phyloP scores from a whole-genome alignment of 306 rosid species.

The Delonix regia region DNA sequence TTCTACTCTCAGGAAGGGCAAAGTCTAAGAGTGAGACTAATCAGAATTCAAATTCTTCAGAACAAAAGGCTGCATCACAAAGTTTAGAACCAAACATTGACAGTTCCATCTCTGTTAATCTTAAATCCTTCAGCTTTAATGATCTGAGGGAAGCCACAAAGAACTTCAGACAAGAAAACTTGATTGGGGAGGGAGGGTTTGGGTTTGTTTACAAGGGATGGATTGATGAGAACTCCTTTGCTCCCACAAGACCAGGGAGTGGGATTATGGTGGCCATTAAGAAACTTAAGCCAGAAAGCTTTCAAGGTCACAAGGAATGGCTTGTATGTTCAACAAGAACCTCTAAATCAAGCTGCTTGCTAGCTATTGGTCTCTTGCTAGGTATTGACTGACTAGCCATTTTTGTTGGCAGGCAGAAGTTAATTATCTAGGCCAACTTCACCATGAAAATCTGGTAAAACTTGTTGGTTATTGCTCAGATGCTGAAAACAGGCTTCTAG shows the following conservation, averaged over 20 bases:
- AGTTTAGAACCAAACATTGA: slow-evolving; percentile 41
- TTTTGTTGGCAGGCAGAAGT: slow-evolving; percentile 78
- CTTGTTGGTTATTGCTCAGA: slow-evolving; percentile 91
- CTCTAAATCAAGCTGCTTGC: slow-evolving; percentile 21
- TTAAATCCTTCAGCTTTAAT: slow-evolving; percentile 71
- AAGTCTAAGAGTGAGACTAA: slow-evolving; percentile 46
- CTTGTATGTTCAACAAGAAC: slow-evolving; percentile 63
- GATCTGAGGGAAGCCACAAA: slow-evolving; percentile 81
- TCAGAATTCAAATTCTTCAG: slow-evolving; percentile 35
- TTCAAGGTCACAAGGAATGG: slow-evolving; percentile 98
- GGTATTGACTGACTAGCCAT: slow-evolving; percentile 7
- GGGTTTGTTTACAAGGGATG: slow-evolving; percentile 92
- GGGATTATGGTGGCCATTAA: slow-evolving; percentile 93
- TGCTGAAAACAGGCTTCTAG: slow-evolving; percentile 80
- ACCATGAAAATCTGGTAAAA: slow-evolving; percentile 85
- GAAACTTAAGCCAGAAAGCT: slow-evolving; percentile 87
- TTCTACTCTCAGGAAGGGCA: slow-evolving; percentile 46
- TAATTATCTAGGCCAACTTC: slow-evolving; percentile 87
- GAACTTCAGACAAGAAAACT: slow-evolving; percentile 75
- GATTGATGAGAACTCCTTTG: slow-evolving; percentile 70
- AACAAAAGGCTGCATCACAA: slow-evolving; percentile 18
- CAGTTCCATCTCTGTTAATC: slow-evolving; percentile 38
- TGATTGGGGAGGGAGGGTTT: slow-evolving; percentile 92
- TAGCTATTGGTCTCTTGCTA: slow-evolving; percentile 3
- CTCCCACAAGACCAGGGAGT: slow-evolving; percentile 84